Evolutionary conservation across 139 green algal species (phyloP).

Genomic region (Astrephomene gubernaculifera): DNA sequence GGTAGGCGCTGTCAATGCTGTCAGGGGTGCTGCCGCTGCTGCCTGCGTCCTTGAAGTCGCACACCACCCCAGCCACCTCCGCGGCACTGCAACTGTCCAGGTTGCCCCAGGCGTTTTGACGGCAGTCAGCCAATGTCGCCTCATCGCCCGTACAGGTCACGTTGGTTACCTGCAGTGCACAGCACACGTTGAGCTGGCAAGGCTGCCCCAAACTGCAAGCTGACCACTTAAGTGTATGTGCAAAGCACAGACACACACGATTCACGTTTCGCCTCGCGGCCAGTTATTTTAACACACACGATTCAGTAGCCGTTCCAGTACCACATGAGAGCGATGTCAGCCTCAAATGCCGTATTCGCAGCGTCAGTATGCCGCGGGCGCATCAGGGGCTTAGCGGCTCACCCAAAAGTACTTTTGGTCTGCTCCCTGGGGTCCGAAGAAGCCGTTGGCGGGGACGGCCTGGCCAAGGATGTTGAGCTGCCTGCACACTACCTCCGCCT

Average conservation of each 20-base stretch:
- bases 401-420: constrained; percentile 31
- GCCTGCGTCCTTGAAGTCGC: not conserved
- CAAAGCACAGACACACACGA: too few species aligned
- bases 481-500: constrained; percentile 22
- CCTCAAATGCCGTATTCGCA: too few species aligned
- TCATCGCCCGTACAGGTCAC: not conserved
- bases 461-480: not conserved
- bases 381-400: too few species aligned
- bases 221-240: too few species aligned
- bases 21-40: not conserved
- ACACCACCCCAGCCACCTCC: not conserved
- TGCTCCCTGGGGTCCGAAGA: not conserved
- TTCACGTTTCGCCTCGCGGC: too few species aligned
- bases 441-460: not conserved
- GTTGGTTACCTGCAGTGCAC: not conserved
- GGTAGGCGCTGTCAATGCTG: not conserved
- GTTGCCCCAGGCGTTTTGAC: not conserved
- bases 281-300: too few species aligned
- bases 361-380: too few species aligned
- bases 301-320: too few species aligned
- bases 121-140: not conserved
- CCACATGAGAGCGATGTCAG: too few species aligned
- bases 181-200: too few species aligned
- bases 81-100: not conserved
- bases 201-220: too few species aligned